Evolutionary conservation across 164 flowering plant genomes (phyloP).

Genomic region (Liriodendron chinense): DNA sequence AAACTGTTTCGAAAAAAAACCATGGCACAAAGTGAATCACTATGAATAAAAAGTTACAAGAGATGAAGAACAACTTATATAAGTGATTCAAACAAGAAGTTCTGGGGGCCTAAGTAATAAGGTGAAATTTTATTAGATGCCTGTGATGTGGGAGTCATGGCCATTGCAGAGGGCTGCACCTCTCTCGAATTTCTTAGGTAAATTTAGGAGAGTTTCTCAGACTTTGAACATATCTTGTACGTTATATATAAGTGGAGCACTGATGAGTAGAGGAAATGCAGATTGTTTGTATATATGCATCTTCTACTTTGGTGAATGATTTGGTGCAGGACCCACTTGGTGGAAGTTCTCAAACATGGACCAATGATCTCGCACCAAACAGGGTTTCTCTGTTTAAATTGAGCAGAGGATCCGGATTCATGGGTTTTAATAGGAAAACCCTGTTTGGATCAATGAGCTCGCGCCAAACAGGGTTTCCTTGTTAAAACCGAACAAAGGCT

Average conservation of each 20-base stretch:
- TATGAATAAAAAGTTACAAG: too few relatives aligned
- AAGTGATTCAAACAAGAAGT: background rate
- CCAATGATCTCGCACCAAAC: too few relatives aligned
- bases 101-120: background rate
- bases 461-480: too few relatives aligned
- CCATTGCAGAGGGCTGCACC: constrained; percentile 71
- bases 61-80: too few relatives aligned
- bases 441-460: too few relatives aligned
- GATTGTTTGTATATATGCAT: constrained; percentile 48
- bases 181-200: constrained; percentile 87
- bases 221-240: background rate
- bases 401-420: too few relatives aligned
- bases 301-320: background rate
- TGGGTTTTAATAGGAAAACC: too few relatives aligned
- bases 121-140: background rate
- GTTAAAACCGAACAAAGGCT: too few relatives aligned
- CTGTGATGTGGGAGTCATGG: constrained; percentile 54
- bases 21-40: too few relatives aligned
- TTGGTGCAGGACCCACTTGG: background rate
- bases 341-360: background rate
- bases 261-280: constrained; percentile 31
- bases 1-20: too few relatives aligned
- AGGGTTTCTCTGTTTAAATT: too few relatives aligned
- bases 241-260: background rate
- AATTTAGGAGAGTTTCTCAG: background rate